A percentile compares a stretch with the other conserved stretches of the same genome.
Conservation (phyloP, 345 rosid genomes). For the Angophora floribunda region DNA sequence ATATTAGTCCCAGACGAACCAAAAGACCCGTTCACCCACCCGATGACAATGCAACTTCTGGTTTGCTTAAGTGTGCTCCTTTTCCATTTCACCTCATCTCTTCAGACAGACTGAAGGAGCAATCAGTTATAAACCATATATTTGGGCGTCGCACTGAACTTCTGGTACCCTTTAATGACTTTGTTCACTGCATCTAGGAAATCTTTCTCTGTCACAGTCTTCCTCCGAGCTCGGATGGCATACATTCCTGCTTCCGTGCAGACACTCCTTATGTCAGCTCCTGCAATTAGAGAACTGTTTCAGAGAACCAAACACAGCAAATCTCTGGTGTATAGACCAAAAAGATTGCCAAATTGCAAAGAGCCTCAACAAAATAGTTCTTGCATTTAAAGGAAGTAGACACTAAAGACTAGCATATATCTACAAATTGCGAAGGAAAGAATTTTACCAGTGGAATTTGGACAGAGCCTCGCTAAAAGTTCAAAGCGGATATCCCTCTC, state of each 20-base stretch:
- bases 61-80: background rate
- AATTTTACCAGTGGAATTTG: slow-evolving; percentile 64
- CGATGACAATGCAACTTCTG: background rate
- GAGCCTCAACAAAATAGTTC: background rate
- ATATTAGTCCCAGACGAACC: background rate
- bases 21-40: background rate
- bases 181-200: slow-evolving; percentile 94
- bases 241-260: slow-evolving; percentile 98
- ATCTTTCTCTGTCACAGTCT: slow-evolving; percentile 89
- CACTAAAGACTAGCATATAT: background rate
- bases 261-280: slow-evolving; percentile 88
- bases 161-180: slow-evolving; percentile 92
- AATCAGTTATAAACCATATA: slow-evolving; percentile 83
- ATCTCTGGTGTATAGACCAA: background rate
- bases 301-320: background rate
- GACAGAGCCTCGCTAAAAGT: slow-evolving; percentile 80
- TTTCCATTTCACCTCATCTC: background rate
- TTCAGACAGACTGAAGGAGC: background rate
- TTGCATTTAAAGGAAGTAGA: background rate
- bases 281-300: slow-evolving; percentile 1
- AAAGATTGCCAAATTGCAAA: background rate
- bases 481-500: slow-evolving; percentile 85
- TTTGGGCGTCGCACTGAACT: slow-evolving; percentile 92
- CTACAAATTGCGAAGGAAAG: background rate
- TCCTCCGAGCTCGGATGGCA: slow-evolving; percentile 81